Evolutionary conservation across 768 basidiomycete species (phyloP), one percentile per base, ranked within the genome.

Genomic region (Leccinum ochraceum): DNA sequence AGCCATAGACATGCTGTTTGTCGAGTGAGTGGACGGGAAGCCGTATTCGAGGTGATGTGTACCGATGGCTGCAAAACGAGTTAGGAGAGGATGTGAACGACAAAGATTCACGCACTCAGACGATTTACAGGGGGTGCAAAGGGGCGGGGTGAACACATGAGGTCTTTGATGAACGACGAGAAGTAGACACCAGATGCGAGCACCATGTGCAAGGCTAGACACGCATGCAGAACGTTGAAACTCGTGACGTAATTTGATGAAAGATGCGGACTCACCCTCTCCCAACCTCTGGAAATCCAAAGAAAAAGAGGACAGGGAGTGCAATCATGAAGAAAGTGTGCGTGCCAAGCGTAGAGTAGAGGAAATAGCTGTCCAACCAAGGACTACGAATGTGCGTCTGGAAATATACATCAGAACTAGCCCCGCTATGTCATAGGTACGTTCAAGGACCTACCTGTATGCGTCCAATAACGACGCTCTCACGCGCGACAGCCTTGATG

Each of bases 271-370:
- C 87, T 64, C 69, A 94, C 93, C 87, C 93, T 67, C 86, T 74
- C 13, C 89, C 94, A 46, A 87, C 76, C 46, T 87, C 82, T 3
- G 77, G 78, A 64, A 86, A 82, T 0, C 95, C 95, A 69, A 96
- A 97, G 80, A 95, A 98, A 69, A 90, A 96, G 62, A 93, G 80
- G 0, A 86, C 78, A 0, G 96, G 96, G 6, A 99, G 78, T 61
- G 90, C 82, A 34, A 86, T 84, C 89, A 96, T 93, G 81, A 98
- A 98, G 77, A 95, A 98, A 0, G 90, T 94, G 67, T 94, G 94
- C 1, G 92, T 93, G 0, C 85, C 94, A 10, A 93, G 78, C 0
- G 87, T 81, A 0, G 90, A 86, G 63, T 94, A 89, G 34, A 95
- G 84, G 69, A 95, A 95, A 68, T 92, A 95, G 1, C 78, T 76